phyloP scores from a whole-genome alignment of 495 filamentous ascomycete species.

The Penicillium parvum region DNA sequence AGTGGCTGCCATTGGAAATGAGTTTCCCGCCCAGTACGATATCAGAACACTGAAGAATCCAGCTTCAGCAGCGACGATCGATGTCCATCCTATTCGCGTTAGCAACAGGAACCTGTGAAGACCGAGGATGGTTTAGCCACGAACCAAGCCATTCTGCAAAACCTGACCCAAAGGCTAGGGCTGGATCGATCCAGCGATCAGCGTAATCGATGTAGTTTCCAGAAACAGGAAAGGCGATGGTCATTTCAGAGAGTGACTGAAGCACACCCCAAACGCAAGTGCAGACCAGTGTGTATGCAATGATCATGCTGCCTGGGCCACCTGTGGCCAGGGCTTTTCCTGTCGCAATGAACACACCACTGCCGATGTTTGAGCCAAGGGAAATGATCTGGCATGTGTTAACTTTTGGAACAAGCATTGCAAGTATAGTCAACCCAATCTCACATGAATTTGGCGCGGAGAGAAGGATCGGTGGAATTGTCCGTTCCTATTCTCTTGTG shows the following conservation, averaged over 20 bases:
- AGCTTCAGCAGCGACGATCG: slow-evolving; percentile 23
- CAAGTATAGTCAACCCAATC: no score
- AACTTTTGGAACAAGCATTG: no score
- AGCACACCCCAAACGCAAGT: slow-evolving; percentile 28
- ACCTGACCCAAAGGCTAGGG: slow-evolving; percentile 29
- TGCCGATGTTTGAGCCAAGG: slow-evolving; percentile 26
- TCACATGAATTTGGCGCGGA: no score
- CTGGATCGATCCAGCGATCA: slow-evolving; percentile 30
- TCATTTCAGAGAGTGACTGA: slow-evolving; percentile 28
- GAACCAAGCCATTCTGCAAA: slow-evolving; percentile 27
- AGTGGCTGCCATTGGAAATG: background rate
- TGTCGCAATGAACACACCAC: slow-evolving; percentile 29
- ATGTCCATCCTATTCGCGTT: slow-evolving; percentile 27
- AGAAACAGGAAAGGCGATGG: slow-evolving; percentile 26
- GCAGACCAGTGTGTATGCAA: slow-evolving; percentile 26
- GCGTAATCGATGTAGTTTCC: slow-evolving; percentile 34
- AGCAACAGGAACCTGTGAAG: no score
- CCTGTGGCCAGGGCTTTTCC: slow-evolving; percentile 18
- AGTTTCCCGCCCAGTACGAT: slow-evolving; percentile 20
- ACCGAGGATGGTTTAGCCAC: no score
- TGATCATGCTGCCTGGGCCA: slow-evolving; percentile 25
- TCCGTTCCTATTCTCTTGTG: no score
- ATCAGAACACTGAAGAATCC: slow-evolving; percentile 19
- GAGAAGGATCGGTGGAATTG: no score
- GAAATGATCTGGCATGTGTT: slow-evolving; percentile 35